These are phyloP conservation scores for Halenospora varia DNA, from an alignment of 495 filamentous ascomycete species.

Conservation along the genomic window DNA sequence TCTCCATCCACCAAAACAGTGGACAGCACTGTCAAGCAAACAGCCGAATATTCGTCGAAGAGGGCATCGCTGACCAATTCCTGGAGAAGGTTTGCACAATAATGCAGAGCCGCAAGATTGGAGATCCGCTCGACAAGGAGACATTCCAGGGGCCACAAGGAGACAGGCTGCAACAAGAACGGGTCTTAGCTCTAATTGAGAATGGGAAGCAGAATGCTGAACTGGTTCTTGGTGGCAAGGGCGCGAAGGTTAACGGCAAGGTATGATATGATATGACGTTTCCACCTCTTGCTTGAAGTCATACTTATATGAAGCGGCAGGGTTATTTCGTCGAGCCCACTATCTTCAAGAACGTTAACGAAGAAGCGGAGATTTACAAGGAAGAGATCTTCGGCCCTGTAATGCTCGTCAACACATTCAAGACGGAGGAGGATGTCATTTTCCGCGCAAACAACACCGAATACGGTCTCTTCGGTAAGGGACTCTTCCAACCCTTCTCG, in stretches of 20 bases:
- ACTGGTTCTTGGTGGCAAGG: constrained; percentile 1
- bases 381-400: constrained; percentile 57
- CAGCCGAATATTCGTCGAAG: constrained; percentile 50
- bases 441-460: constrained; percentile 74
- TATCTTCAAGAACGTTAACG: neutral
- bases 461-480: constrained; percentile 72
- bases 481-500: no score
- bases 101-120: constrained; percentile 34
- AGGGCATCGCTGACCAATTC: constrained; percentile 48
- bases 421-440: constrained; percentile 64
- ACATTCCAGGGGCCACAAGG: constrained; percentile 64
- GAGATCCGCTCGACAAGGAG: constrained; percentile 48
- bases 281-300: no score
- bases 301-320: constrained; percentile 39
- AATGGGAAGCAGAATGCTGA: constrained; percentile 50
- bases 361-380: constrained; percentile 35
- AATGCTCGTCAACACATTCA: constrained; percentile 43
- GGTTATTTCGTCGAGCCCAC: constrained; percentile 5
- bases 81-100: constrained; percentile 27
- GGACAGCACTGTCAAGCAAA: constrained; percentile 51
- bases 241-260: no score
- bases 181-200: constrained; percentile 56
- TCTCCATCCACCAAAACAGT: constrained; percentile 38
- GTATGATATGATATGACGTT: no score
- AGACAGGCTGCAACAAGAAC: constrained; percentile 53